These are phyloP conservation scores for Diutina ranongensis DNA, from an alignment of 1,139 yeast genomes.

Conservation along the genomic window DNA sequence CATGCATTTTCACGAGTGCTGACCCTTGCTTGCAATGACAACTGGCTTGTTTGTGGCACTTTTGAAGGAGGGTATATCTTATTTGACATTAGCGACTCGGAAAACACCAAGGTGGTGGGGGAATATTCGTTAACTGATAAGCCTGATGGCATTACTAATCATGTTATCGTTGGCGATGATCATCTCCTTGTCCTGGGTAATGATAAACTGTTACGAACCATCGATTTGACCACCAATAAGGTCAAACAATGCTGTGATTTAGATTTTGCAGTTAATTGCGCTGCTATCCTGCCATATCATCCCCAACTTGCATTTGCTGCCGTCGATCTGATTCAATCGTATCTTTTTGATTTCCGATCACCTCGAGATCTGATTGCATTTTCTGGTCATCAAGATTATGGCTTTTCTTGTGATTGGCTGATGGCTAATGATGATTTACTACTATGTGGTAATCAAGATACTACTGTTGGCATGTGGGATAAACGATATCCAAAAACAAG, in stretches of 20 bases:
- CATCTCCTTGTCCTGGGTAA: conserved; percentile 25
- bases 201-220: conserved; percentile 30
- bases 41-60: conserved; percentile 41
- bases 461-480: conserved; percentile 46
- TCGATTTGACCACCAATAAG: conserved; percentile 21
- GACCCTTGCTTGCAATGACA: conserved; percentile 33
- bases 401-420: conserved; percentile 55
- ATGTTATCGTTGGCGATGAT: conserved; percentile 25
- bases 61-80: conserved; percentile 42
- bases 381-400: conserved; percentile 42
- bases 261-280: conserved; percentile 43
- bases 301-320: conserved; percentile 31
- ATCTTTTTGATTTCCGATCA: conserved; percentile 32
- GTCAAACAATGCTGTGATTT: conserved; percentile 12
- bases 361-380: conserved; percentile 10
- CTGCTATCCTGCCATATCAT: conserved; percentile 27
- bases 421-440: conserved; percentile 27
- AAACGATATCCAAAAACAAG: conserved; percentile 21
- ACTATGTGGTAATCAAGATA: conserved; percentile 53
- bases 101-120: conserved; percentile 16
- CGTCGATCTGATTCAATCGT: conserved; percentile 37
- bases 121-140: conserved; percentile 32
- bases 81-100: conserved; percentile 19
- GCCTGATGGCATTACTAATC: conserved; percentile 46
- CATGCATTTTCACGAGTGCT: conserved; percentile 33